phyloP scores from a whole-genome alignment of 257 asterid species.

The Penstemon eatonii region DNA sequence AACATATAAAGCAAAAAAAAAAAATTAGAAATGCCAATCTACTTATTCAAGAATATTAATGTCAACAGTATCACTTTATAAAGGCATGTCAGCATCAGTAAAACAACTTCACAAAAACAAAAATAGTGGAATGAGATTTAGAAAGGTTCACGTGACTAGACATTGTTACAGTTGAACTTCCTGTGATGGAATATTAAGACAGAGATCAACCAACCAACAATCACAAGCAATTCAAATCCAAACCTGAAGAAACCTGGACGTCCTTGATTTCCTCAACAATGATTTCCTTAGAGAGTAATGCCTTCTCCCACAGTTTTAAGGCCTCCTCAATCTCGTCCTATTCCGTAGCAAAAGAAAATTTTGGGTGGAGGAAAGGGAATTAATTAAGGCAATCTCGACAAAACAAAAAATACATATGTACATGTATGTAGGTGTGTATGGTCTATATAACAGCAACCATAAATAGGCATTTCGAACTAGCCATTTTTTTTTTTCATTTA shows the following conservation, averaged over 20 bases:
- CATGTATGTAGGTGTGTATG: not conserved
- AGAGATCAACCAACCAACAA: not conserved
- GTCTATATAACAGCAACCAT: too few relatives aligned
- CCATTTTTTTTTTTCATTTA: too few relatives aligned
- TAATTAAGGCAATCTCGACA: not conserved
- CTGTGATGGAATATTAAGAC: not conserved
- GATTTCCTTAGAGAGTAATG: constrained; percentile 62
- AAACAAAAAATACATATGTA: not conserved
- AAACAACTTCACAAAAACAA: not conserved
- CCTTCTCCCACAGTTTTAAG: constrained; percentile 56
- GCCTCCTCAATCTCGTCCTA: constrained; percentile 79
- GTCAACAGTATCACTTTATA: not conserved
- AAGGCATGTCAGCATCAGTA: not conserved
- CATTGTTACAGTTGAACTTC: too few relatives aligned
- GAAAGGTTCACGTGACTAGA: too few relatives aligned
- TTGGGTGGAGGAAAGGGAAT: too few relatives aligned
- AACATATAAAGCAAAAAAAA: constrained; percentile 17
- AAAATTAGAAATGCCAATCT: not conserved
- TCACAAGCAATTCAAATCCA: constrained; percentile 7
- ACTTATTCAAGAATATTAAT: not conserved
- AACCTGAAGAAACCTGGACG: constrained; percentile 83
- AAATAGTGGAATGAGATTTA: too few relatives aligned
- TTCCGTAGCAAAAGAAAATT: not conserved
- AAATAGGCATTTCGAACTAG: too few relatives aligned
- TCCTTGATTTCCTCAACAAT: constrained; percentile 70